Percentiles rank a stretch among this genome's conserved stretches.
Evolutionary conservation across 345 rosid species (phyloP).

Genomic region (Ceriops decandra): DNA sequence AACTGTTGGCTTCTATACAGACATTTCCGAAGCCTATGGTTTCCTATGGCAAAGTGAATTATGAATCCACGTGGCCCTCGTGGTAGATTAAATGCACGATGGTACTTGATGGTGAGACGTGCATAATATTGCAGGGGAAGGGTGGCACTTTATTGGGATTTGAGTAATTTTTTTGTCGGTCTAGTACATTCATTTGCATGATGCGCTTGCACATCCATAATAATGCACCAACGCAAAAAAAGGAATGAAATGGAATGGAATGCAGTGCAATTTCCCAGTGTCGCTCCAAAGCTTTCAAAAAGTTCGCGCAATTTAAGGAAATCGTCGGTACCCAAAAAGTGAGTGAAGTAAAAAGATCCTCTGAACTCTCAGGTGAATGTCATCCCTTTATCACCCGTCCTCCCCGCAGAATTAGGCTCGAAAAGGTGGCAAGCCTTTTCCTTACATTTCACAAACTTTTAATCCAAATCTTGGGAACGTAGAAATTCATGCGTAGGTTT

Average conservation of each 20-base stretch:
- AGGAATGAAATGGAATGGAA: neutral
- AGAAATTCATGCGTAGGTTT: neutral
- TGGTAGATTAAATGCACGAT: neutral
- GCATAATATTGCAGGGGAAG: neutral
- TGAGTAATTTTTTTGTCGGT: neutral
- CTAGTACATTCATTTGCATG: neutral
- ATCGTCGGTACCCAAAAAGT: slow-evolving; percentile 20
- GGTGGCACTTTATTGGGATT: slow-evolving; percentile 14
- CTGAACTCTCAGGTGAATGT: slow-evolving; percentile 18
- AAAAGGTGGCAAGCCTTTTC: neutral
- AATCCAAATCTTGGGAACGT: slow-evolving; percentile 5
- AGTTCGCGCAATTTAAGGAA: slow-evolving; percentile 35
- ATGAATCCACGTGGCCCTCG: too few relatives aligned
- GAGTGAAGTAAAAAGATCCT: slow-evolving; percentile 10
- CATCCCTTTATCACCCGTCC: neutral
- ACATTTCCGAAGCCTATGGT: too few relatives aligned
- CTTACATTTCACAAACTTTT: slow-evolving; percentile 10
- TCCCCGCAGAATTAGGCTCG: slow-evolving; percentile 9
- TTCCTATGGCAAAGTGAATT: too few relatives aligned
- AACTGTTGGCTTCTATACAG: too few relatives aligned
- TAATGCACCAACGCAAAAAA: neutral
- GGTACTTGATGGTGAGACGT: neutral
- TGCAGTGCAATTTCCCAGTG: slow-evolving; percentile 11
- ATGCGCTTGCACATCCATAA: neutral
- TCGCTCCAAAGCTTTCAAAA: slow-evolving; percentile 18